Percentiles rank a stretch among this genome's conserved stretches.
These are phyloP conservation scores for Licmophora abbreviata DNA, from an alignment of 108 stramenopile genomes.

Conservation along the genomic window DNA sequence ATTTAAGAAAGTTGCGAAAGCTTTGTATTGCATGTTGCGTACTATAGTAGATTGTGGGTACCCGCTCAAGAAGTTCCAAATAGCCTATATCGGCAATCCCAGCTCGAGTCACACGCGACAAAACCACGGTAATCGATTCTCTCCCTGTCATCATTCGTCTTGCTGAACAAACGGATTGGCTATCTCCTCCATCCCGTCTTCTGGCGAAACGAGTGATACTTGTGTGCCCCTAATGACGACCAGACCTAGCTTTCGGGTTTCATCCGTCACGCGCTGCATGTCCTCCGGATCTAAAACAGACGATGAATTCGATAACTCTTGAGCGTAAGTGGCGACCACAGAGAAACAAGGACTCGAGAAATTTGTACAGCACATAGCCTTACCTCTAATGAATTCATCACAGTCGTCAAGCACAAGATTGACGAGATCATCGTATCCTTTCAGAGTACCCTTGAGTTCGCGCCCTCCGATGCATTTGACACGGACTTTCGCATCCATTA, in stretches of 20 bases:
- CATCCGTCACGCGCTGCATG: constrained; percentile 48
- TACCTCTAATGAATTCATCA: constrained; percentile 77
- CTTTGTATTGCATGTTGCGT: no score
- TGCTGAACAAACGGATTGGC: constrained; percentile 76
- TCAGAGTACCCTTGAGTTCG: constrained; percentile 61
- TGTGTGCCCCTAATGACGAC: constrained; percentile 82
- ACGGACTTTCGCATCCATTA: constrained; percentile 67
- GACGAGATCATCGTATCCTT: constrained; percentile 82
- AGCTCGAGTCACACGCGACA: no score
- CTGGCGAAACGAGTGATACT: constrained; percentile 75
- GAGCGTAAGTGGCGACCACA: no score
- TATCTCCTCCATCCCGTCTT: constrained; percentile 85
- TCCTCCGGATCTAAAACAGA: constrained; percentile 56
- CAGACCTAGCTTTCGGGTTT: constrained; percentile 62
- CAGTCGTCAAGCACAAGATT: constrained; percentile 85
- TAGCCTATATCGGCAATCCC: no score
- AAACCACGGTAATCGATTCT: no score
- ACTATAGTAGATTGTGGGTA: no score
- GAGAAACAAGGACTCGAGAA: no score
- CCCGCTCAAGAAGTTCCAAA: no score
- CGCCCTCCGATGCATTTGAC: constrained; percentile 81
- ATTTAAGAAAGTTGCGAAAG: no score
- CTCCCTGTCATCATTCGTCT: constrained; percentile 39
- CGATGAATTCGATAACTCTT: background rate
- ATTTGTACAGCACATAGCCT: no score